These are phyloP conservation scores for Nymphaea thermarum DNA, from an alignment of 164 flowering plant species.

Conservation along the genomic window DNA sequence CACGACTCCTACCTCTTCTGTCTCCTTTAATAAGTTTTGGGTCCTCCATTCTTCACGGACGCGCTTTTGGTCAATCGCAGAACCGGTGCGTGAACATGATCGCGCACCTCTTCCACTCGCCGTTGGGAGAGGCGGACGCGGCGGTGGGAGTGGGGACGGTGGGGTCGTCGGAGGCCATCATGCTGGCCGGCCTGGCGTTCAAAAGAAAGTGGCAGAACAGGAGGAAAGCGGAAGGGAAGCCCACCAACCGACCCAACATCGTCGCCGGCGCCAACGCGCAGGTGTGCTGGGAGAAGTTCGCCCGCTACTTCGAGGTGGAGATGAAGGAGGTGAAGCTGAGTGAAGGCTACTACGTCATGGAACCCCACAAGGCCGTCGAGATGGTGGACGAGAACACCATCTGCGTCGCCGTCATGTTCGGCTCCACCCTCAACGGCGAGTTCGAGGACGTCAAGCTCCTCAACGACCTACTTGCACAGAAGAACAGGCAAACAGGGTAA, in stretches of 20 bases:
- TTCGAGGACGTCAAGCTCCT: constrained; percentile 13
- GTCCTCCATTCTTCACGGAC: neutral
- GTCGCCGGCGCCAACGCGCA: constrained; percentile 16
- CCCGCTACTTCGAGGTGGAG: constrained; percentile 11
- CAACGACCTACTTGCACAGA: constrained; percentile 6
- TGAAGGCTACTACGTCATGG: constrained; percentile 13
- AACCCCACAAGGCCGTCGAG: constrained; percentile 11
- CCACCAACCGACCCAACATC: constrained; percentile 11
- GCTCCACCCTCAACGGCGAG: constrained; percentile 12
- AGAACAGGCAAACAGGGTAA: constrained; percentile 12
- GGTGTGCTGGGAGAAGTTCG: constrained; percentile 17
- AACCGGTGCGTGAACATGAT: constrained; percentile 17
- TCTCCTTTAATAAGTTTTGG: neutral
- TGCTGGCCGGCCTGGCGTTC: constrained; percentile 20
- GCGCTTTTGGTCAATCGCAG: constrained; percentile 1
- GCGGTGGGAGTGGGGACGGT: constrained; percentile 17
- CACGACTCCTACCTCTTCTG: neutral
- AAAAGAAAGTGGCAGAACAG: constrained; percentile 15
- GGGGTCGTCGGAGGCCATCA: constrained; percentile 17
- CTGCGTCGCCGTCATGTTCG: constrained; percentile 10
- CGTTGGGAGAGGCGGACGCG: constrained; percentile 3
- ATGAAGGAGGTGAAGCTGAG: constrained; percentile 13
- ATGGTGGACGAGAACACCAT: constrained; percentile 15
- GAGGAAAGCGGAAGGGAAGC: constrained; percentile 11
- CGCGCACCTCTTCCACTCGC: constrained; percentile 12